Evolutionary conservation across 2,329 filamentous ascomycete species (phyloP), one percentile per base, ranked within the genome.

Genomic region (Phyllosticta citribraziliensis): DNA sequence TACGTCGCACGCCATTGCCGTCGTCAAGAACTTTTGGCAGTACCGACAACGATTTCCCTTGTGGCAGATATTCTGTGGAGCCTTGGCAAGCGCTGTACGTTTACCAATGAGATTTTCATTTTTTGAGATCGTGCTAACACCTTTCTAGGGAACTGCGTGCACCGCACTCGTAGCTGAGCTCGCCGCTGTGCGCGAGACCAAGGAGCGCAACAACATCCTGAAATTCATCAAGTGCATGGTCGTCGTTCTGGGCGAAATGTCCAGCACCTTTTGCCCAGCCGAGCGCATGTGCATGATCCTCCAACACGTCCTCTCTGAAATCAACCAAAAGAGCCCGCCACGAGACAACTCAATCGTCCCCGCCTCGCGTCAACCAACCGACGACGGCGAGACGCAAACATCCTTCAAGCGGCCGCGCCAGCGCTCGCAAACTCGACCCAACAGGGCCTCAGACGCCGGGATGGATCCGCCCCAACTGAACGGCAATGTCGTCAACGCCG

Each of bases 21-120:
- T 83, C 0, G 77, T 80, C 0, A 74, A 77, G 22, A 81, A 83
- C 62, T 82, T 82, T 66, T 81, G 78, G 79, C 80, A 81, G 63
- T 80, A 83, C 64, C 74, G 80, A 0, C 79, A 81, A 66, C 74
- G 78, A 2, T 82, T 82, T 58, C 76, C 80, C 58, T 78, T 78
- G 1, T 76, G 75, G 60, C 80, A 79, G 61, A 80, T 82, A 20
- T 79, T 78, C 24, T 72, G 80, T 25, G 78, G 78, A 0, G 79
- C 77, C 1, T 74, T 82, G 55, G 80, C 82, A 64, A 81, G 84
- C 69, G 77, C 79, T 27, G 70, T 73, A 66, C 62, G 70, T 68
- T 25, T 6, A 27, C 20, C 1, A 3, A 9, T 25, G 10, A n/a
- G 17, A n/a, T 5, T 47, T 2, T 25, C 14, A n/a, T 30, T 24